Evolutionary conservation across 2,329 filamentous ascomycete species (phyloP), one percentile per base, ranked within the genome.

Genomic region (Lasiodiplodia theobromae): DNA sequence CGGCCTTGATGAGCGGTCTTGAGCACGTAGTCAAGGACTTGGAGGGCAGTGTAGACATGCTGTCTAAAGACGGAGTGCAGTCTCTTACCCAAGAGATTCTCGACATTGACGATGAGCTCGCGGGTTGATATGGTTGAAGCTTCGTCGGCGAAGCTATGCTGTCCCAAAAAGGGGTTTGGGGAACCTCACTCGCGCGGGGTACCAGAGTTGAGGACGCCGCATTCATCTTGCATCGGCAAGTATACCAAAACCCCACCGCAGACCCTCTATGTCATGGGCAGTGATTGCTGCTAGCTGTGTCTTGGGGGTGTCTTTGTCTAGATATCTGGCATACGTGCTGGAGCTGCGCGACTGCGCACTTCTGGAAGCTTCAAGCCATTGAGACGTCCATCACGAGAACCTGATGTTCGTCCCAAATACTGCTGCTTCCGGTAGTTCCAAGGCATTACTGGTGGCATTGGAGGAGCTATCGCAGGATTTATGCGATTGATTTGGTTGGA

Each of bases 21-120:
- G 88, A 90, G 74, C 79, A 77, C 56, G 83, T 88, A 14, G 83
- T 90, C 56, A 78, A 77, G 37, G 88, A 90, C 76, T 75, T 90
- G 53, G 86, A 89, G 72, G 83, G 80, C 10, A 81, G 80, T 68
- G 82, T 81, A 34, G 77, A 79, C 51, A 78, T 79, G 49, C 77
- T 85, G 71, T 76, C 74, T 6, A 73, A 78, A 66, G 77, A 79
- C 38, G 77, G 79, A 11, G 77, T 80, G 34, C 77, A 80, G 67
- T 73, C 70, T 1, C 64, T 80, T 54, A 76, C 77, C 66, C 73
- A 70, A 21, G 78, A 80, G 69, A 77, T 78, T 25, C 75, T 72
- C 56, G 75, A 76, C 16, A 68, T 79, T 44, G 78, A 80, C 5
- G 38, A 64, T 7, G 60, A 64, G 5, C 60, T 64, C 25, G 18